phyloP scores from a whole-genome alignment of 139 green algal species.

The Deuterostichococcus epilithicus region DNA sequence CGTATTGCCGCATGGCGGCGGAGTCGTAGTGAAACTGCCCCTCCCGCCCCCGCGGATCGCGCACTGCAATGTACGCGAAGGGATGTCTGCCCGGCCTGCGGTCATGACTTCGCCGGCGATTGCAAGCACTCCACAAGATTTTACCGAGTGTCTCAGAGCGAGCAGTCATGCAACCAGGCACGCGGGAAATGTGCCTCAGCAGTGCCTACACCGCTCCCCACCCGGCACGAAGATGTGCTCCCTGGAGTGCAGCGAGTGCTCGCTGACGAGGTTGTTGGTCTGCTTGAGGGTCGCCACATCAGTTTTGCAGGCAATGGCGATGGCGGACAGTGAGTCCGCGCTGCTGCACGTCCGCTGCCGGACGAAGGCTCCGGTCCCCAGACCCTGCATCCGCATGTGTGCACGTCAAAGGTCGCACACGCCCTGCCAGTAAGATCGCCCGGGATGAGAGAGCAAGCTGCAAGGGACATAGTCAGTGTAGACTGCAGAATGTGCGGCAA shows the following conservation, averaged over 20 bases:
- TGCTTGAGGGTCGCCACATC: conserved; percentile 26
- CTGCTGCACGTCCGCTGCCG: neutral
- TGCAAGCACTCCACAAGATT: conserved; percentile 1
- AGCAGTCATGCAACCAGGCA: neutral
- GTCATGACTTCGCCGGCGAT: neutral
- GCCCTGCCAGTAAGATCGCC: too few relatives aligned
- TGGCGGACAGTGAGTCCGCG: neutral
- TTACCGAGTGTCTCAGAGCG: neutral
- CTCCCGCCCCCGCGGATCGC: neutral
- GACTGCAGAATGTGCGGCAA: too few relatives aligned
- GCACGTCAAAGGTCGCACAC: too few relatives aligned
- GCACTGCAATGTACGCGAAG: too few relatives aligned
- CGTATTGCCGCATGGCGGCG: neutral
- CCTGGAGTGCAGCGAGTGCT: conserved; percentile 33
- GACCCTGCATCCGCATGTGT: neutral
- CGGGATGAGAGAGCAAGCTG: too few relatives aligned
- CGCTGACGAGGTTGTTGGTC: conserved; percentile 43
- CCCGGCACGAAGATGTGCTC: conserved; percentile 37
- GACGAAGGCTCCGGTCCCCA: neutral
- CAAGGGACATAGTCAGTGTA: too few relatives aligned
- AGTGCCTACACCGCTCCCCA: neutral
- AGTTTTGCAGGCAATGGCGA: neutral
- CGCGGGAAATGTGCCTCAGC: neutral
- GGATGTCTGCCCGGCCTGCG: too few relatives aligned
- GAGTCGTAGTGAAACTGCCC: conserved; percentile 13